phyloP scores from a whole-genome alignment of 345 rosid species.

The Geranium brycei region DNA sequence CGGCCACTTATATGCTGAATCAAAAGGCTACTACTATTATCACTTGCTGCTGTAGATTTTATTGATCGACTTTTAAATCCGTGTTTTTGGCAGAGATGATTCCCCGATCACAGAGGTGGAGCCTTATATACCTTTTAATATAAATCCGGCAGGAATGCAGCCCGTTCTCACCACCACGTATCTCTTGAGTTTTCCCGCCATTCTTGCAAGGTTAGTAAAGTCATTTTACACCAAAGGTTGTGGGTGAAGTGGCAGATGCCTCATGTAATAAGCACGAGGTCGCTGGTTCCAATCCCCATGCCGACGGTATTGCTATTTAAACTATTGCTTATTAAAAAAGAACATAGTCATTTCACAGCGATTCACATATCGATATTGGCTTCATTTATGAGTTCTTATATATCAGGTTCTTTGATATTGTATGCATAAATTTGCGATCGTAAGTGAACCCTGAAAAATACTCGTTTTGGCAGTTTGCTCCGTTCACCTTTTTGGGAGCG shows the following conservation, averaged over 20 bases:
- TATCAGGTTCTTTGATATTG: no score
- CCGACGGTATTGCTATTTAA: no score
- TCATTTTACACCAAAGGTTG: neutral
- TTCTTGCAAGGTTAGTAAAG: conserved; percentile 62
- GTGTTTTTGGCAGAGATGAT: conserved; percentile 48
- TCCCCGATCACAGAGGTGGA: conserved; percentile 89
- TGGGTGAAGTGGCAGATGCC: no score
- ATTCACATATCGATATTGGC: neutral
- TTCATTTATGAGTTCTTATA: neutral
- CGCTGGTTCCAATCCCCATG: no score
- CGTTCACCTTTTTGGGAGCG: conserved; percentile 69
- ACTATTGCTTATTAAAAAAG: no score
- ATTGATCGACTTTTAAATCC: no score
- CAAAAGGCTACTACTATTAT: no score
- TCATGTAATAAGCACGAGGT: no score
- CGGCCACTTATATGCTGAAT: no score
- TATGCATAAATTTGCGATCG: no score
- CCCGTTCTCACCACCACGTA: conserved; percentile 85
- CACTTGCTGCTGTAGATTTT: neutral
- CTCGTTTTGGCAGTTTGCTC: conserved; percentile 42
- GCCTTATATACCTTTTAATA: conserved; percentile 87
- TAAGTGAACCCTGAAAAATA: no score
- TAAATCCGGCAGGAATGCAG: conserved; percentile 97
- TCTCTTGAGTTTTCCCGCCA: conserved; percentile 80
- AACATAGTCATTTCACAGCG: conserved; percentile 1